A percentile compares a stretch with the other conserved stretches of the same genome.
phyloP scores from a whole-genome alignment of 73 alveolate genomes.

The Uronychia binucleata region DNA sequence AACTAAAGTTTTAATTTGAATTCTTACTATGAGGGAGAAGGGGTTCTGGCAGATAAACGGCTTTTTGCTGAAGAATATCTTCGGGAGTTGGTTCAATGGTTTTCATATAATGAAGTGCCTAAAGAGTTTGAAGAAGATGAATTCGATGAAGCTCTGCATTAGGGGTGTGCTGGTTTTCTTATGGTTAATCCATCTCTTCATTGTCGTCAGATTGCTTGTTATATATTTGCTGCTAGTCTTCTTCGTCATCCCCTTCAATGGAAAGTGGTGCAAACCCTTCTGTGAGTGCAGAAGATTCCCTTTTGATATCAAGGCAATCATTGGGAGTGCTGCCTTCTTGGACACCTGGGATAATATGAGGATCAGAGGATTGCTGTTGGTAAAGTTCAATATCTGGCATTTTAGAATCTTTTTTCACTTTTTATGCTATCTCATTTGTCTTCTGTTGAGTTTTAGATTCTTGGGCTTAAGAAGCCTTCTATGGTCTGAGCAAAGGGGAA shows the following conservation, averaged over 20 bases:
- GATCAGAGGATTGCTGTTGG: too few relatives aligned
- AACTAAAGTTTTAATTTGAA: neutral
- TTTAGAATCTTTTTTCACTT: neutral
- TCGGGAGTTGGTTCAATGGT: constrained; percentile 21
- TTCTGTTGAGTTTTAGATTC: neutral
- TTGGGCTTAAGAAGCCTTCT: too few relatives aligned
- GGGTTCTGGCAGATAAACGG: constrained; percentile 28
- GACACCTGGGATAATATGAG: neutral
- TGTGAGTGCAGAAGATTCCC: neutral
- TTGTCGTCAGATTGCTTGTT: too few relatives aligned
- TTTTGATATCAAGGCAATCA: neutral
- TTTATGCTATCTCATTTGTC: neutral
- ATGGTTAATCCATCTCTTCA: neutral
- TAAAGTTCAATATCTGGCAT: too few relatives aligned
- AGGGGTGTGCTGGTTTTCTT: neutral
- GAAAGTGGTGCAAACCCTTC: neutral
- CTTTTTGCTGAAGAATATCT: constrained; percentile 14
- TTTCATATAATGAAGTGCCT: constrained; percentile 32
- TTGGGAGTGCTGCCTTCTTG: neutral
- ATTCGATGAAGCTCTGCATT: constrained; percentile 42
- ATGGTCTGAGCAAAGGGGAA: neutral
- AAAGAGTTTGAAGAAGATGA: constrained; percentile 33
- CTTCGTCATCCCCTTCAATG: neutral
- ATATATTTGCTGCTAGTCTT: too few relatives aligned
- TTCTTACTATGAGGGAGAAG: constrained; percentile 10